phyloP scores from a whole-genome alignment of 2,329 filamentous ascomycete species.

The Ophiostoma ulmi region DNA sequence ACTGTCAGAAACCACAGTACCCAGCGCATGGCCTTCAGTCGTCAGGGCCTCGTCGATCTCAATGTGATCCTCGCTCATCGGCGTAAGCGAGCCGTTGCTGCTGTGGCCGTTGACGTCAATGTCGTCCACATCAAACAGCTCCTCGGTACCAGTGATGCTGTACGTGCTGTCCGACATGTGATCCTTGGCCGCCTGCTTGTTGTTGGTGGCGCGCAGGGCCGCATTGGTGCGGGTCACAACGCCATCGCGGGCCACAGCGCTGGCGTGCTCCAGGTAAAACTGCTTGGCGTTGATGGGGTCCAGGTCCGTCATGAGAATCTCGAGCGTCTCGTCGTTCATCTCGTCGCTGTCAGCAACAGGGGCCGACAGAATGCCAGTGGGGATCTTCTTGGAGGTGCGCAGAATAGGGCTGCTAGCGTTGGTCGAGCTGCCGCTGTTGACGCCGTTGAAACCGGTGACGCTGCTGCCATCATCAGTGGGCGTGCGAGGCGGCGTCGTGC shows the following conservation, averaged over 20 bases:
- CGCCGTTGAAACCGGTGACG: not conserved
- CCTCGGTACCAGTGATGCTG: constrained; percentile 45
- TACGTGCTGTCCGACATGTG: constrained; percentile 50
- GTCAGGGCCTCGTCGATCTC: constrained; percentile 64
- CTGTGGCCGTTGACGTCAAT: constrained; percentile 56
- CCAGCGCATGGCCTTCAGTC: constrained; percentile 89
- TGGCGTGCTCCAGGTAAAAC: constrained; percentile 68
- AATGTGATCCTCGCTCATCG: constrained; percentile 49
- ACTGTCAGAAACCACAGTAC: constrained; percentile 82
- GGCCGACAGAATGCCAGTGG: constrained; percentile 40
- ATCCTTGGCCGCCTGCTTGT: constrained; percentile 39
- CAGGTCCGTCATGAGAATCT: constrained; percentile 68
- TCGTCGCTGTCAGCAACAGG: constrained; percentile 40
- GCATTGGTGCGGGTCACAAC: constrained; percentile 63
- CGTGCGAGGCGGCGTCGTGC: constrained; percentile 75
- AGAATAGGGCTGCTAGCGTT: not conserved
- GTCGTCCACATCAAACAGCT: constrained; percentile 74
- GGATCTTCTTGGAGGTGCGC: constrained; percentile 46
- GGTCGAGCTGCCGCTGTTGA: constrained; percentile 11
- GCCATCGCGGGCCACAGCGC: constrained; percentile 79
- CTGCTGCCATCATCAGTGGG: constrained; percentile 49
- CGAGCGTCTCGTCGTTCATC: constrained; percentile 67
- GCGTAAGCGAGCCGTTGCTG: constrained; percentile 50
- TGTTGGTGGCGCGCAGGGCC: constrained; percentile 40
- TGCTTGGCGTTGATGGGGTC: constrained; percentile 64